Percentiles rank a stretch among this genome's conserved stretches.
phyloP scores from a whole-genome alignment of 1,284 basidiomycete species.

The Cutaneotrichosporon sp. region DNA sequence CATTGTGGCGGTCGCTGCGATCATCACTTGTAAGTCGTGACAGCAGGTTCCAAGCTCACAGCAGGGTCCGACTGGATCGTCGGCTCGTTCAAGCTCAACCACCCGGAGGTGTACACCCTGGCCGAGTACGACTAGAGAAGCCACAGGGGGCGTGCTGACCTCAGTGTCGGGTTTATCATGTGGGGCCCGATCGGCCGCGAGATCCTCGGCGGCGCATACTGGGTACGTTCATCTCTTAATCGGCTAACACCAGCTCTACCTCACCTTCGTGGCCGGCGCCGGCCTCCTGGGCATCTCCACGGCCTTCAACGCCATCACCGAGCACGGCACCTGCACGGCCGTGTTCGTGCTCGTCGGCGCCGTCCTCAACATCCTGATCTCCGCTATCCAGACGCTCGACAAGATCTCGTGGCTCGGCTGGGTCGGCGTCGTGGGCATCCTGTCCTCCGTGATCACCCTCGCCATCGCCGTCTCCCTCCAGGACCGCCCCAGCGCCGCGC shows the following conservation, averaged over 20 bases:
- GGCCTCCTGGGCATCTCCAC: constrained; percentile 36
- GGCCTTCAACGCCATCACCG: constrained; percentile 42
- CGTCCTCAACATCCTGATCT: constrained; percentile 25
- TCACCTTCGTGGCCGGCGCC: constrained; percentile 24
- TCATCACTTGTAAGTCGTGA: constrained; percentile 37
- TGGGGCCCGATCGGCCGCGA: constrained; percentile 32
- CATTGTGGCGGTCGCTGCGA: constrained; percentile 48
- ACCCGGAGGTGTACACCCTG: constrained; percentile 27
- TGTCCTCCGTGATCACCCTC: constrained; percentile 38
- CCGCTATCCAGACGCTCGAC: constrained; percentile 37
- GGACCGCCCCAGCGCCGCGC: constrained; percentile 45
- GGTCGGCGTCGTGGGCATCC: constrained; percentile 35
- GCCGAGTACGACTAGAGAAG: too few relatives aligned
- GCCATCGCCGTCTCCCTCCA: constrained; percentile 43
- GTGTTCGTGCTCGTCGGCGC: constrained; percentile 32
- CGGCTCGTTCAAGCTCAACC: constrained; percentile 25
- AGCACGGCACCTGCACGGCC: constrained; percentile 37
- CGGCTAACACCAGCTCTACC: constrained; percentile 7
- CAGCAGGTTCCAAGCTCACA: constrained; percentile 21
- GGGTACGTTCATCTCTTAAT: constrained; percentile 10
- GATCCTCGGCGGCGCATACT: constrained; percentile 37
- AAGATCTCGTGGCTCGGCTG: constrained; percentile 41
- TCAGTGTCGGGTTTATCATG: constrained; percentile 1
- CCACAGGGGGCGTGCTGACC: too few relatives aligned
- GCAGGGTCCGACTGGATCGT: constrained; percentile 26